Evolutionary conservation across 805 yeast species (phyloP), one percentile per base, ranked within the genome.

Genomic region (Tetrapisispora taiwanensis): DNA sequence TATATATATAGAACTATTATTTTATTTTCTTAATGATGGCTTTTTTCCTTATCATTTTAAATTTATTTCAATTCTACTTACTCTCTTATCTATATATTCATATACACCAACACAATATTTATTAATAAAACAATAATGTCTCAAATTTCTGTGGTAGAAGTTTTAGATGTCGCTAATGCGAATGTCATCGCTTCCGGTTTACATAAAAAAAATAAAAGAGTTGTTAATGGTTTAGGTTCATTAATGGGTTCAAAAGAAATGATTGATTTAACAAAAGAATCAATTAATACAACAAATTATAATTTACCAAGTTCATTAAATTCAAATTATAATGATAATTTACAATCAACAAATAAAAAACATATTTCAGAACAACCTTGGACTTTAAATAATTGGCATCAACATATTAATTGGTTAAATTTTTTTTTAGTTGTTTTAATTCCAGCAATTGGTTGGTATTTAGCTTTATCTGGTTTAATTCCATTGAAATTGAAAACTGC

Each of bases 121-220:
- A 22, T 22, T 22, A 10, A 20, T n/a, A 20, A 28, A 4, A 28
- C 13, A 28, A 28, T 8, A 24, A 36, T 36, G 39, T 36, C 39
- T 4, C 30, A 36, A 24, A 36, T 33, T 28, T 14, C 26, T 4
- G 26, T 30, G 3, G 26, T 37, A 2, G 41, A 42, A 26, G 18
- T 30, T 4, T 24, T 42, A 30, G 88, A 84, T 60, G 71, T 84
- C 51, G 74, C 79, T 37, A 69, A 75, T 44, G 86, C 88, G 48
- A 84, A 82, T 63, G 78, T 85, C 39, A 73, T 84, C 48, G 94
- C 94, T 15, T 84, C 92, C 10, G 94, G 94, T 52, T 76, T 85
- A 44, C 78, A 83, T 69, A 81, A 79, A 60, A 73, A 76, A 55
- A 70, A 71, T 45, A 78, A 77, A 42, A 74, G 90, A 65, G 78